These are phyloP conservation scores for Mucor plumbeus DNA, from an alignment of 371 early-diverging fungal genomes.

Conservation along the genomic window DNA sequence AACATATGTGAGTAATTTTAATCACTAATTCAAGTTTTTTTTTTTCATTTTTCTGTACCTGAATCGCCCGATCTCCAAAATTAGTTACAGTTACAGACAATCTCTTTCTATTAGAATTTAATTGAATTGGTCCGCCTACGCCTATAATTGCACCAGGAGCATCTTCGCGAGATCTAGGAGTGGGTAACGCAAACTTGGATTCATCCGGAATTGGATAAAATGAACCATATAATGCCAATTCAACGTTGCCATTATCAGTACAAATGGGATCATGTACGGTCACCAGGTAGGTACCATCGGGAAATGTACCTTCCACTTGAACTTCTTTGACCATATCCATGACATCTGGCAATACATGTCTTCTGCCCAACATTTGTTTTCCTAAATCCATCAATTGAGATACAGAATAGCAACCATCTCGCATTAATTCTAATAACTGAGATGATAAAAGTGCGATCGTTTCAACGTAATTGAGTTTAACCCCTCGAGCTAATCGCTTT, in stretches of 20 bases:
- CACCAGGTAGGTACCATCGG: conserved; percentile 90
- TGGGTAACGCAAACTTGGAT: conserved; percentile 58
- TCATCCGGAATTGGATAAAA: conserved; percentile 79
- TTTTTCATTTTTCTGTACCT: conserved; percentile 39
- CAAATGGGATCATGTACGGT: conserved; percentile 91
- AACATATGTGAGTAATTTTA: not conserved
- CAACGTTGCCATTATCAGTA: conserved; percentile 79
- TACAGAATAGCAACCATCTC: conserved; percentile 87
- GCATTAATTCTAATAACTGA: conserved; percentile 83
- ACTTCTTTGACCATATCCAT: conserved; percentile 77
- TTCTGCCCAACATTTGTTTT: conserved; percentile 82
- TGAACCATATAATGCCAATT: conserved; percentile 84
- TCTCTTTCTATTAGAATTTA: conserved; percentile 76
- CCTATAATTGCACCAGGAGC: conserved; percentile 73
- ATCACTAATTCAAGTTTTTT: not conserved
- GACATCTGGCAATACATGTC: conserved; percentile 82
- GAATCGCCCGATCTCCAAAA: conserved; percentile 91
- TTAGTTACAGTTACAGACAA: conserved; percentile 79
- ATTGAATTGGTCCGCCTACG: conserved; percentile 65
- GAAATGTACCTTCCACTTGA: conserved; percentile 90
- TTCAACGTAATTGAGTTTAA: conserved; percentile 88
- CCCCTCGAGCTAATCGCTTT: conserved; percentile 85
- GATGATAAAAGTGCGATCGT: conserved; percentile 86
- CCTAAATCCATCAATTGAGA: conserved; percentile 90
- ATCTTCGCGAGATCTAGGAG: conserved; percentile 9